Percentiles rank a stretch among this genome's conserved stretches.
Evolutionary conservation across 768 basidiomycete genomes (phyloP).

Genomic region (Pisolithus microcarpus): DNA sequence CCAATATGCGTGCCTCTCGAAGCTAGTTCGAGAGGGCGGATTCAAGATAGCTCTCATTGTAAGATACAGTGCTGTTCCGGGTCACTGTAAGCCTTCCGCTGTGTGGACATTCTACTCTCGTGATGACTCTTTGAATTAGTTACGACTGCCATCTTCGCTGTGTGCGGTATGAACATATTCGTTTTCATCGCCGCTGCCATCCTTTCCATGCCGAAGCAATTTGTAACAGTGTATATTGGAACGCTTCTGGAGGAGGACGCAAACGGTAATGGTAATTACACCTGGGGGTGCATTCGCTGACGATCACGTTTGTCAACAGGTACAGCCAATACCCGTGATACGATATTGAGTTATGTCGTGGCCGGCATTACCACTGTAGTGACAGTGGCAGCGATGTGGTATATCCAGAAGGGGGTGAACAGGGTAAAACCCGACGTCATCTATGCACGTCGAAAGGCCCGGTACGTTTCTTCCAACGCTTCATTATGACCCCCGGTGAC

Average conservation of each 20-base stretch:
- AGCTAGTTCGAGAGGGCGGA: constrained; percentile 79
- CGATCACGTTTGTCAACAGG: constrained; percentile 11
- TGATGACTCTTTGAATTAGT: constrained; percentile 35
- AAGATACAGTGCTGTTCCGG: constrained; percentile 77
- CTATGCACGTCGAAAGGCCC: constrained; percentile 61
- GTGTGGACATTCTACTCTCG: background rate
- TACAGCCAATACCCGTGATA: constrained; percentile 35
- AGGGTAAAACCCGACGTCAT: constrained; percentile 60
- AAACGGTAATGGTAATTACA: constrained; percentile 13
- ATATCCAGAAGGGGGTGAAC: constrained; percentile 68
- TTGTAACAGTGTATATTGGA: constrained; percentile 87
- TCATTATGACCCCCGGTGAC: background rate
- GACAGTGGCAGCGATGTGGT: constrained; percentile 78
- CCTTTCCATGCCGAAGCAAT: constrained; percentile 83
- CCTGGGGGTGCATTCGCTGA: background rate
- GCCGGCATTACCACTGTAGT: constrained; percentile 62
- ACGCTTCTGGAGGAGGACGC: constrained; percentile 57
- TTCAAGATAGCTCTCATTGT: constrained; percentile 77
- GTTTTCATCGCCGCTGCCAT: constrained; percentile 74
- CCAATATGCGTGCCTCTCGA: constrained; percentile 53
- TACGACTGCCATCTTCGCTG: constrained; percentile 81
- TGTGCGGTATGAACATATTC: constrained; percentile 81
- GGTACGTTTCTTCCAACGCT: constrained; percentile 32
- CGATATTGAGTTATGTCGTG: constrained; percentile 63
- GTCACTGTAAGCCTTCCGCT: constrained; percentile 54